Base-by-base conservation (phyloP, 352 stramenopile species). In the Lagenidium giganteum region DNA sequence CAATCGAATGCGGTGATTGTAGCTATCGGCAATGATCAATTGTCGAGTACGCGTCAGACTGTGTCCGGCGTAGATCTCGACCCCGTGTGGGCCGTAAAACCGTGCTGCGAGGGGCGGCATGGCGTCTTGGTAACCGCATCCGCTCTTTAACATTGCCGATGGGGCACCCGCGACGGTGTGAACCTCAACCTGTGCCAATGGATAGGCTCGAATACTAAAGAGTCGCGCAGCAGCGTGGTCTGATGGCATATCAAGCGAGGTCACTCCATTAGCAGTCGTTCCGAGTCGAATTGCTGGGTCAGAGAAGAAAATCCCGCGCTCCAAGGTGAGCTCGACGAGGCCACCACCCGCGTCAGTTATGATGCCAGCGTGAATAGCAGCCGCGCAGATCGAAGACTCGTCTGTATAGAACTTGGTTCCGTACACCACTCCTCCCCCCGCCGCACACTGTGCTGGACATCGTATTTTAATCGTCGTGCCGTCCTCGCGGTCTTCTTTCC, bases 1-100 rank as follows among this genome's bases (percentile, higher is more conserved):
- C 6, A 61, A 70, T n/a, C 95, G 79, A 38, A 98, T 93, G 6
- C 76, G 72, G 69, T 98, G 81, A 47, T 98, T 98, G n/a, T 75
- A 71, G 27, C 76, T 86, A 61, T 98, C 95, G 7, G 95, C 87
- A 26, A 98, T 68, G 35, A 89, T 91, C 28, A 98, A 49, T 35
- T 87, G 47, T 13, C 74, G 44, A 11, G 68, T 70, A n/a, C 65
- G 68, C 42, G 64, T 82, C 16, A 71, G 79, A 18, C 64, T 70
- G 12, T 58, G 67, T 13, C 67, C 55, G 0, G 67, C 62, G 57
- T 82, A 89, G 21, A 87, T 68, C 34, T 72, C 72, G 29, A 95
- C 61, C 16, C 74, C 83, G 27, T 59, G 72, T 6, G 77, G 77
- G 5, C 57, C 66, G 58, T 79, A 64, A 32, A 95, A 89, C n/a